Evolutionary conservation across 2,329 filamentous ascomycete genomes (phyloP).

Genomic region (Ceratocystis huliohia): DNA sequence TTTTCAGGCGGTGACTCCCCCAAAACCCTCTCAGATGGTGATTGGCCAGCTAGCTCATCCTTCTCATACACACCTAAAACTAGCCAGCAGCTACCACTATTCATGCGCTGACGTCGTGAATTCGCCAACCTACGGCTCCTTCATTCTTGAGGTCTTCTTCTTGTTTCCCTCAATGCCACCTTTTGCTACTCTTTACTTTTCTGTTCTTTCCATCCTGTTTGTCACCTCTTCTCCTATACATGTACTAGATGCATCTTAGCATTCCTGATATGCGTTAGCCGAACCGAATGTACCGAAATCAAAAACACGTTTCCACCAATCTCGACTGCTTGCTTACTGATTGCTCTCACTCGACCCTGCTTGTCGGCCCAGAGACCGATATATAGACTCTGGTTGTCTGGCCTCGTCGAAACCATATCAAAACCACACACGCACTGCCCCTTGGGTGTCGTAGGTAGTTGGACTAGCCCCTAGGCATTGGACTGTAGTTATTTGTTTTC

Average conservation of each 20-base stretch:
- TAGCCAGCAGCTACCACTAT: conserved; percentile 1
- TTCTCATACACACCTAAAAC: conserved; percentile 17
- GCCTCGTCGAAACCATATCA: background rate
- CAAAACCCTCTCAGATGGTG: background rate
- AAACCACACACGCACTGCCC: background rate
- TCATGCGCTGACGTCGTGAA: conserved; percentile 19
- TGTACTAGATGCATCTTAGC: background rate
- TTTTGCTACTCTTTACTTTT: background rate
- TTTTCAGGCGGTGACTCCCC: conserved; percentile 14
- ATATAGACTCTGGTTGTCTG: background rate
- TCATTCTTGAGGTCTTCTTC: background rate
- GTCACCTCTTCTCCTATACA: background rate
- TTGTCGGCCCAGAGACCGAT: conserved; percentile 2
- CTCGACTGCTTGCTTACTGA: background rate
- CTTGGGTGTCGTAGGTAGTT: background rate
- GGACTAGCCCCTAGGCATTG: background rate
- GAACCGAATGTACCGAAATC: conserved; percentile 3
- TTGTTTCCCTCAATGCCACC: background rate
- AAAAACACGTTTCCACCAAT: conserved; percentile 3
- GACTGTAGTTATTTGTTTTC: background rate
- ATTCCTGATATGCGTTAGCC: background rate
- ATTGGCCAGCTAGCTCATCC: conserved; percentile 7
- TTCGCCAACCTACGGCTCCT: background rate
- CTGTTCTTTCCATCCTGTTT: background rate
- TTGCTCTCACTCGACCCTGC: background rate